Conservation (phyloP, 495 filamentous ascomycete genomes). For the Amorphotheca resinae region DNA sequence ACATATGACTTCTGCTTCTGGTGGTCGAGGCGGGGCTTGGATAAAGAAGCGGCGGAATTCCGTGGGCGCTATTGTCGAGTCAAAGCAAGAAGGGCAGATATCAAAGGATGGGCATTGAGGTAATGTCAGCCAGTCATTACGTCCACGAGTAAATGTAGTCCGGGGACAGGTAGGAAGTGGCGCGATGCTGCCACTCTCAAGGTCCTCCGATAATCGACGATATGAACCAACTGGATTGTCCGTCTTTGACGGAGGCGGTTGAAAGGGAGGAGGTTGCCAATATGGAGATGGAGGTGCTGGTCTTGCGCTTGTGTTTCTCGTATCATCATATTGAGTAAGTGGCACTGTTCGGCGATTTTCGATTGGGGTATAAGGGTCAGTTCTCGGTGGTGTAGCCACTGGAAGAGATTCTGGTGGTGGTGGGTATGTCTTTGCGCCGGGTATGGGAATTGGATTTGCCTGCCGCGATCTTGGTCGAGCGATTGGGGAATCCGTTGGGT, state of each 20-base stretch:
- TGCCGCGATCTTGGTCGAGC: constrained; percentile 10
- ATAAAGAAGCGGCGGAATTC: constrained; percentile 41
- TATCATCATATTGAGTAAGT: constrained; percentile 11
- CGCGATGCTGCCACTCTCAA: constrained; percentile 14
- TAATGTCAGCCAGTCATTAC: constrained; percentile 56
- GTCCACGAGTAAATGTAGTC: constrained; percentile 31
- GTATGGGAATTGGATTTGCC: constrained; percentile 6
- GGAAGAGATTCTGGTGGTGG: constrained; percentile 5
- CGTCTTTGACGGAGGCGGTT: constrained; percentile 10
- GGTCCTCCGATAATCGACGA: constrained; percentile 19
- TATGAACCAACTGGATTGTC: constrained; percentile 17
- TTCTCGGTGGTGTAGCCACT: constrained; percentile 12
- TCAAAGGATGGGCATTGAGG: constrained; percentile 40
- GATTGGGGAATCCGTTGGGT: constrained; percentile 5
- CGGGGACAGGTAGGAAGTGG: constrained; percentile 43
- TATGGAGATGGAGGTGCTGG: not conserved
- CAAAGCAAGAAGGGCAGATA: constrained; percentile 51
- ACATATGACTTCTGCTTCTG: constrained; percentile 35
- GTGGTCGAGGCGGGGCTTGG: constrained; percentile 29
- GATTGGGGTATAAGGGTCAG: constrained; percentile 9
- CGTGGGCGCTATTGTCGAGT: constrained; percentile 40
- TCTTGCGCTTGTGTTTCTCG: constrained; percentile 4
- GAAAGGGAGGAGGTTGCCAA: constrained; percentile 20
- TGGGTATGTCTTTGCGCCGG: constrained; percentile 1
- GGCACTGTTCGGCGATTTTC: constrained; percentile 7